Conservation (phyloP, 1,139 yeast genomes). For the Zygosaccharomyces sapae region DNA sequence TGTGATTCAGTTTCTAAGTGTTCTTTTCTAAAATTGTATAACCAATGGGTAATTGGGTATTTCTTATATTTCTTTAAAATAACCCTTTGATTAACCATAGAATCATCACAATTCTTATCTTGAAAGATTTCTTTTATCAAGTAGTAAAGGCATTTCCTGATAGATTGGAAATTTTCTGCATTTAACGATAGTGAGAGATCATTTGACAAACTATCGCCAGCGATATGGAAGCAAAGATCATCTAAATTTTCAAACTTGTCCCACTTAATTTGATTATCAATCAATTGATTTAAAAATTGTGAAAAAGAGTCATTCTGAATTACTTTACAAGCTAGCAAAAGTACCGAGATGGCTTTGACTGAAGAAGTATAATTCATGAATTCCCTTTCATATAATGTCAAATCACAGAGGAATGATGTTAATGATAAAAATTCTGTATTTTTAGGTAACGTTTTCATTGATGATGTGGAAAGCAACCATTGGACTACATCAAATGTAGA, state of each 20-base stretch:
- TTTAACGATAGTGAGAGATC: slow-evolving; percentile 16
- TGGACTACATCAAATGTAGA: slow-evolving; percentile 16
- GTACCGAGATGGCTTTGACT: slow-evolving; percentile 63
- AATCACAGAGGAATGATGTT: slow-evolving; percentile 58
- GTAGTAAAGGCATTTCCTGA: slow-evolving; percentile 22
- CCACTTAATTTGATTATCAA: not conserved
- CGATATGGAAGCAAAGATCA: slow-evolving; percentile 15
- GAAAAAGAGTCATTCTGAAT: slow-evolving; percentile 34
- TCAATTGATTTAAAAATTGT: slow-evolving; percentile 11
- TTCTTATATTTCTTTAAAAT: slow-evolving; percentile 21
- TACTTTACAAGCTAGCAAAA: slow-evolving; percentile 68
- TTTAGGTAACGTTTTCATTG: slow-evolving; percentile 9
- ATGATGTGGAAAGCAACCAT: slow-evolving; percentile 10
- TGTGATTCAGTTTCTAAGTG: slow-evolving; percentile 17
- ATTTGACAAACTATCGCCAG: slow-evolving; percentile 15
- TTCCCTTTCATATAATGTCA: slow-evolving; percentile 66
- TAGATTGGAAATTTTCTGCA: slow-evolving; percentile 15
- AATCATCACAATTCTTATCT: slow-evolving; percentile 9
- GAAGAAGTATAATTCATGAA: slow-evolving; percentile 62
- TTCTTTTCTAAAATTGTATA: slow-evolving; percentile 13
- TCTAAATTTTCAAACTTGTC: slow-evolving; percentile 1
- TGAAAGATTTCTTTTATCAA: slow-evolving; percentile 22
- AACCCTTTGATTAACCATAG: slow-evolving; percentile 15
- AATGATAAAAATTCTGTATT: slow-evolving; percentile 9
- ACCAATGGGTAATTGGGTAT: slow-evolving; percentile 12